Percentiles rank a stretch among this genome's conserved stretches.
These are phyloP conservation scores for Corinectria fuckeliana DNA, from an alignment of 2,329 filamentous ascomycete species.

Conservation along the genomic window DNA sequence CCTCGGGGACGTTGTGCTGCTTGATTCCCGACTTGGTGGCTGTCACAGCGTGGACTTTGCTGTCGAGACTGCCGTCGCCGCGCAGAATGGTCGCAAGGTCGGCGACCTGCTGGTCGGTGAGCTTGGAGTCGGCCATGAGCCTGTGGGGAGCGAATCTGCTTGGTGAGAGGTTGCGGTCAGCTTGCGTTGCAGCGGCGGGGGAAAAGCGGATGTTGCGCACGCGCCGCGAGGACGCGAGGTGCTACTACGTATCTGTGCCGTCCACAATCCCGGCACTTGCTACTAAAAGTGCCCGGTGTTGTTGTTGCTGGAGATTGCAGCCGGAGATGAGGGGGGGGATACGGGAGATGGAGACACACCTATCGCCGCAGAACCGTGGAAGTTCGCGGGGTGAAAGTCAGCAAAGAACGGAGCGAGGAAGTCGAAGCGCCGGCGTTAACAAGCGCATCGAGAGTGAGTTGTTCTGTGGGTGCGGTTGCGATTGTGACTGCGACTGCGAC, in stretches of 20 bases:
- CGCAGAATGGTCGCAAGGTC: conserved; percentile 59
- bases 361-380: conserved; percentile 23
- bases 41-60: conserved; percentile 74
- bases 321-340: conserved; percentile 18
- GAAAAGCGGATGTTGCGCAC: neutral
- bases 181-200: conserved; percentile 16
- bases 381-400: conserved; percentile 20
- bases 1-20: conserved; percentile 86
- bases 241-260: conserved; percentile 20
- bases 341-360: conserved; percentile 24
- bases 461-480: conserved; percentile 15
- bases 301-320: conserved; percentile 20
- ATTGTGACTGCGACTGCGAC: too few species aligned
- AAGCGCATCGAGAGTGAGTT: conserved; percentile 33
- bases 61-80: conserved; percentile 71
- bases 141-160: conserved; percentile 30
- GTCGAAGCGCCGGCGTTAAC: conserved; percentile 17
- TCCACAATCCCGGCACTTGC: conserved; percentile 16
- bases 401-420: conserved; percentile 22
- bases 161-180: conserved; percentile 7
- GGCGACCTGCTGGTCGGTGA: conserved; percentile 64
- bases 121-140: conserved; percentile 59
- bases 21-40: conserved; percentile 88
- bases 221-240: conserved; percentile 22
- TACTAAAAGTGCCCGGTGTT: too few species aligned